Conservation (phyloP, 73 alveolate genomes). For the Stentor roeselii region DNA sequence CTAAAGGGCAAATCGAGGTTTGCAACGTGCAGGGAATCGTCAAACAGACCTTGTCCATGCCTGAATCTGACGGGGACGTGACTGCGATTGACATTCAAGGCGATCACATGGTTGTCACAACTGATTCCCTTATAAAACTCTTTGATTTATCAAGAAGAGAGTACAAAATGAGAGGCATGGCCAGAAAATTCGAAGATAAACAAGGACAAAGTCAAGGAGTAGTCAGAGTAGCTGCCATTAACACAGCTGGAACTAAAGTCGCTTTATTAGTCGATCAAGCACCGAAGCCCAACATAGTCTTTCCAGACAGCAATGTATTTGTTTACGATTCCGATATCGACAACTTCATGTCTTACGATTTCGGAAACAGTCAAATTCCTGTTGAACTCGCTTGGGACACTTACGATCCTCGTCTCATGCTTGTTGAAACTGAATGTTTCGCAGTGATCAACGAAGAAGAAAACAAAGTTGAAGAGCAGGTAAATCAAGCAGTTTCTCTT, state of each 20-base stretch:
- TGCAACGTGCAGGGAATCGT: conserved; percentile 87
- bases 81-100: conserved; percentile 66
- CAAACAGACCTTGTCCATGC: conserved; percentile 77
- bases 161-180: conserved; percentile 74
- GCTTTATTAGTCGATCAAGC: conserved; percentile 87
- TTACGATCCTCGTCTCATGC: conserved; percentile 83
- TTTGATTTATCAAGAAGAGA: conserved; percentile 92
- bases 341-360: conserved; percentile 82
- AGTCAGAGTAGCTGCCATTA: conserved; percentile 78
- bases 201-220: conserved; percentile 85
- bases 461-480: conserved; percentile 51
- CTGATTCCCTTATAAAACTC: conserved; percentile 60
- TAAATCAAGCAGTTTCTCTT: conserved; percentile 64
- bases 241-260: conserved; percentile 88
- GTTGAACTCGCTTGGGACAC: conserved; percentile 88
- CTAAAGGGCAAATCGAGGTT: conserved; percentile 79
- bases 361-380: conserved; percentile 86
- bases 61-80: conserved; percentile 92
- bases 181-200: conserved; percentile 91
- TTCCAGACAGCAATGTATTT: conserved; percentile 83
- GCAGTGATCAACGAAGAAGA: conserved; percentile 55
- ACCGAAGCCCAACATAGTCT: conserved; percentile 71
- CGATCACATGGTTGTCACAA: conserved; percentile 67
- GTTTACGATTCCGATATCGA: conserved; percentile 94
- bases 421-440: conserved; percentile 78